Conservation (phyloP, 2,329 filamentous ascomycete genomes). For the Graphilbum sp. region DNA sequence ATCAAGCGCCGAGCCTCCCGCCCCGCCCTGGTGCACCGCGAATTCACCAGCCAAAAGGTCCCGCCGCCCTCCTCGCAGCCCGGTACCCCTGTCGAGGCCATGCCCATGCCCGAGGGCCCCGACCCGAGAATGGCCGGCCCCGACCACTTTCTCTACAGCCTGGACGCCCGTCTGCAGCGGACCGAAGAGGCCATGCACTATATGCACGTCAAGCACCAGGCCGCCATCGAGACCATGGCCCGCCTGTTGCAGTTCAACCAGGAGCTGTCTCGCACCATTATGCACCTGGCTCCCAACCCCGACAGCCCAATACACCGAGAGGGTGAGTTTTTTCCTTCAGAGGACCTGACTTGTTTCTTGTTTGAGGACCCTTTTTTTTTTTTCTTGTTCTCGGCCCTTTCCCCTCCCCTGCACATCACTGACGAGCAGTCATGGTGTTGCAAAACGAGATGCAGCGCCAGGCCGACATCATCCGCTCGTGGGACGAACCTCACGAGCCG, state of each 20-base stretch:
- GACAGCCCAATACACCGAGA: conserved; percentile 71
- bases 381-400: too few relatives aligned
- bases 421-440: conserved; percentile 40
- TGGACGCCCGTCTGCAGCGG: conserved; percentile 58
- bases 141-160: conserved; percentile 70
- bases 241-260: conserved; percentile 63
- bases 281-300: conserved; percentile 55
- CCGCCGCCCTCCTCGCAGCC: conserved; percentile 56
- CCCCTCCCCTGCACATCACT: too few relatives aligned
- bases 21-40: conserved; percentile 83
- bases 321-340: conserved; percentile 35
- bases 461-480: conserved; percentile 35
- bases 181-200: conserved; percentile 71
- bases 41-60: conserved; percentile 67
- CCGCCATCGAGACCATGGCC: conserved; percentile 63
- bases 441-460: conserved; percentile 47
- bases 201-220: conserved; percentile 66
- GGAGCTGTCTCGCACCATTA: conserved; percentile 61
- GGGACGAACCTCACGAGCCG: conserved; percentile 52
- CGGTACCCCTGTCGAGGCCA: conserved; percentile 69
- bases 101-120: conserved; percentile 55
- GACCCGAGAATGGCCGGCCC: conserved; percentile 61
- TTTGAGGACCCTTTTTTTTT: conserved; percentile 3
- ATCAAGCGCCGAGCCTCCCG: conserved; percentile 91
- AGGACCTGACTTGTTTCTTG: conserved; percentile 1